A percentile compares a stretch with the other conserved stretches of the same genome.
These are phyloP conservation scores for Oryza glumipatula DNA, from an alignment of 176 grass and related monocot genomes.

Conservation along the genomic window DNA sequence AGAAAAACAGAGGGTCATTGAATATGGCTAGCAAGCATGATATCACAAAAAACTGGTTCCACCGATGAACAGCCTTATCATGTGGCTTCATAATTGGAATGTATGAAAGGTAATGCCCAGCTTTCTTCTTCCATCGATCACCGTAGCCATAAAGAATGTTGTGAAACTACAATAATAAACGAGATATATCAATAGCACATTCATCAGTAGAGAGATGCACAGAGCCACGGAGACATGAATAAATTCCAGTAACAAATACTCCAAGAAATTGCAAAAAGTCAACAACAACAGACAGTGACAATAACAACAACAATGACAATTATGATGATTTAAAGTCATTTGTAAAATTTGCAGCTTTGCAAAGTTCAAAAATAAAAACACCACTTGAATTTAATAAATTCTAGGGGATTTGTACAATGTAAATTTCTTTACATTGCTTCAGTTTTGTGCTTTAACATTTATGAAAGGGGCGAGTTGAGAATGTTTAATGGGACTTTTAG, in stretches of 20 bases:
- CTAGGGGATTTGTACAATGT: neutral
- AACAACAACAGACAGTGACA: too few relatives aligned
- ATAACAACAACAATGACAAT: too few relatives aligned
- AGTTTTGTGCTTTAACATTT: neutral
- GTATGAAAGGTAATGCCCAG: constrained; percentile 41
- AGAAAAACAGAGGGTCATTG: constrained; percentile 86
- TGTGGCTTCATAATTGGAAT: constrained; percentile 87
- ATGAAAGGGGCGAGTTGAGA: neutral
- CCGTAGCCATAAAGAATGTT: constrained; percentile 54
- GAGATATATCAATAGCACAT: neutral
- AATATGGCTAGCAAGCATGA: constrained; percentile 91
- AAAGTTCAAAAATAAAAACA: neutral
- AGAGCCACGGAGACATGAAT: neutral
- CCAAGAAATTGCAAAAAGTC: neutral
- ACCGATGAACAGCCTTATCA: constrained; percentile 70
- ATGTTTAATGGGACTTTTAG: neutral
- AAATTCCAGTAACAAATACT: constrained; percentile 14
- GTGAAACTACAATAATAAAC: constrained; percentile 51
- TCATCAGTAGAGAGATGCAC: constrained; percentile 28
- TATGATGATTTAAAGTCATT: neutral
- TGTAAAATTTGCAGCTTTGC: neutral
- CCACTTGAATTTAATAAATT: neutral
- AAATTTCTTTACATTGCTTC: neutral
- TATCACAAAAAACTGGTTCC: constrained; percentile 89
- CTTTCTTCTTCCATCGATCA: constrained; percentile 68